Conservation (phyloP, 352 stramenopile genomes). For the Pythium vanterpoolii region DNA sequence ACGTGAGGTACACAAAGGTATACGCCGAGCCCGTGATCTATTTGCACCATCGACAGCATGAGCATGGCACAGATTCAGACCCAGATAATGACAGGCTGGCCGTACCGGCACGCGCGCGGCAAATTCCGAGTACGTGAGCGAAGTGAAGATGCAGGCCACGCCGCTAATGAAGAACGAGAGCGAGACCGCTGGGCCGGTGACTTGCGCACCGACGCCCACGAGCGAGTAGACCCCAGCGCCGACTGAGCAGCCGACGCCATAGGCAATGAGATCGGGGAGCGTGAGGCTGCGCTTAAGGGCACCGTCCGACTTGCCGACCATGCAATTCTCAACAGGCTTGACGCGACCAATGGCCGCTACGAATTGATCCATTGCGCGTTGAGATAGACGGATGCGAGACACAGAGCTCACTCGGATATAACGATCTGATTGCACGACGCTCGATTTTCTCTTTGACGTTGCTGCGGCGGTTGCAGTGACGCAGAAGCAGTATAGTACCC, state of each 20-base stretch:
- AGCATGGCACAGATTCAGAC: neutral
- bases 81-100: neutral
- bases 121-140: conserved; percentile 91
- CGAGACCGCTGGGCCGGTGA: conserved; percentile 86
- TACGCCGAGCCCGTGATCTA: conserved; percentile 89
- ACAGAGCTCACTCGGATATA: neutral
- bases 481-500: neutral
- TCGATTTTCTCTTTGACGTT: conserved; percentile 17
- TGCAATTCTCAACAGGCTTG: conserved; percentile 64
- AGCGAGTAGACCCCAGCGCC: conserved; percentile 92
- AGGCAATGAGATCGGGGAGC: conserved; percentile 76
- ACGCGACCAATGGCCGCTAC: conserved; percentile 52
- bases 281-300: conserved; percentile 67
- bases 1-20: conserved; percentile 88
- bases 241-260: conserved; percentile 89
- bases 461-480: conserved; percentile 5
- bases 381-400: neutral
- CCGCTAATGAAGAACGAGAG: conserved; percentile 89
- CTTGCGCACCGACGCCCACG: conserved; percentile 79
- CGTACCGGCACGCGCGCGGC: conserved; percentile 75
- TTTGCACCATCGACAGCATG: neutral
- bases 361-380: conserved; percentile 40
- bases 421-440: conserved; percentile 6
- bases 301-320: conserved; percentile 26
- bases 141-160: conserved; percentile 89